A percentile compares a stretch with the other conserved stretches of the same genome.
These are phyloP conservation scores for Magnolia sinica DNA, from an alignment of 164 flowering plant genomes.

Conservation along the genomic window DNA sequence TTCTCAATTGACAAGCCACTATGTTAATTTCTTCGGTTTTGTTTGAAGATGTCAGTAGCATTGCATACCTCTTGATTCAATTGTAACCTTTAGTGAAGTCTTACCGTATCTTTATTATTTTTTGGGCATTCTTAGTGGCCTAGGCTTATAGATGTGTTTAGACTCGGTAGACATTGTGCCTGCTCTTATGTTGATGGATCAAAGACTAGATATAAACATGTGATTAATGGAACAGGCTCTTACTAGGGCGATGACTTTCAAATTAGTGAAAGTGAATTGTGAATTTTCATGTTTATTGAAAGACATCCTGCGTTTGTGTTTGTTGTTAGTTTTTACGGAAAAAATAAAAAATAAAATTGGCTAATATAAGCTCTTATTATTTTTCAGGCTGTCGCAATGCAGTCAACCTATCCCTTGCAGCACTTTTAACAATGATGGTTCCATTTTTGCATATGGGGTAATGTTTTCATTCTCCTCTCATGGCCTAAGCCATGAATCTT, in stretches of 20 bases:
- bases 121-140: too few relatives aligned
- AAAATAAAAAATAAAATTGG: background rate
- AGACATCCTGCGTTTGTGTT: background rate
- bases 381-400: constrained; percentile 81
- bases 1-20: too few relatives aligned
- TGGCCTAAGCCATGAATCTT: background rate
- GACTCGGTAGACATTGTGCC: background rate
- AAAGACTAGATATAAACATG: background rate
- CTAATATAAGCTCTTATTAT: background rate
- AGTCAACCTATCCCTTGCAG: constrained; percentile 85
- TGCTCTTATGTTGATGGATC: background rate
- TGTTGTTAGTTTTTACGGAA: background rate
- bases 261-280: background rate
- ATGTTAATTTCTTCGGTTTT: too few relatives aligned
- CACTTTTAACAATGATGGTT: constrained; percentile 90
- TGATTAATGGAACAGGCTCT: background rate
- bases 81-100: too few relatives aligned
- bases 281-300: background rate
- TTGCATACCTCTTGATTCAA: too few relatives aligned
- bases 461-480: constrained; percentile 6
- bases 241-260: too few relatives aligned
- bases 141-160: too few relatives aligned
- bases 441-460: constrained; percentile 18
- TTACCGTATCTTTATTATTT: too few relatives aligned
- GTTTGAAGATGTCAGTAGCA: too few relatives aligned